These are phyloP conservation scores for Vararia minispora DNA, from an alignment of 768 basidiomycete genomes.

Conservation along the genomic window DNA sequence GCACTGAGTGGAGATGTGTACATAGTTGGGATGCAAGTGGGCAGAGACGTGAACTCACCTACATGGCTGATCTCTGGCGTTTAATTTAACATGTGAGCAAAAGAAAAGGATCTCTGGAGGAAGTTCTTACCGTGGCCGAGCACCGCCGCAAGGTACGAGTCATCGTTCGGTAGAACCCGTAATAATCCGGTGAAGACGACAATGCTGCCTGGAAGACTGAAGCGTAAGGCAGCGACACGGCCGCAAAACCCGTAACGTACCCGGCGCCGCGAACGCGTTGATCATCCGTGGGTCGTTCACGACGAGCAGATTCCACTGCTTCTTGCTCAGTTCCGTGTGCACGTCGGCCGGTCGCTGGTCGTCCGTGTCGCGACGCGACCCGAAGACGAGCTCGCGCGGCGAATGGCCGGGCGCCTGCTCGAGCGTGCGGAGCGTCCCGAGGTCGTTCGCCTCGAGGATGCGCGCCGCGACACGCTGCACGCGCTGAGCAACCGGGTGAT, in stretches of 20 bases:
- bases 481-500: slow-evolving; percentile 54
- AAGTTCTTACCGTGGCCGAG: slow-evolving; percentile 61
- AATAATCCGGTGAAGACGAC: slow-evolving; percentile 87
- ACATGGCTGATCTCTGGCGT: slow-evolving; percentile 85
- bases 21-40: not conserved
- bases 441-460: slow-evolving; percentile 59
- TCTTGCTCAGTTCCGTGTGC: not conserved
- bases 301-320: slow-evolving; percentile 64
- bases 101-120: not conserved
- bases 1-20: slow-evolving; percentile 36
- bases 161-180: slow-evolving; percentile 62
- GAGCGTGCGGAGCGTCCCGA: slow-evolving; percentile 45
- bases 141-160: slow-evolving; percentile 75
- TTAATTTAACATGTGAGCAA: slow-evolving; percentile 1
- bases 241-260: slow-evolving; percentile 22
- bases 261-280: slow-evolving; percentile 72
- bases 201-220: slow-evolving; percentile 42
- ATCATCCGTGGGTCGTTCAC: slow-evolving; percentile 59
- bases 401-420: slow-evolving; percentile 15
- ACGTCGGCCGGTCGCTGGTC: slow-evolving; percentile 25
- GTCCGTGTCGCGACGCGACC: slow-evolving; percentile 21
- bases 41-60: slow-evolving; percentile 28
- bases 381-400: slow-evolving; percentile 12
- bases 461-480: slow-evolving; percentile 60
- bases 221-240: not conserved